phyloP scores from a whole-genome alignment of 1,284 basidiomycete species.

The Leccinum pachyderme region DNA sequence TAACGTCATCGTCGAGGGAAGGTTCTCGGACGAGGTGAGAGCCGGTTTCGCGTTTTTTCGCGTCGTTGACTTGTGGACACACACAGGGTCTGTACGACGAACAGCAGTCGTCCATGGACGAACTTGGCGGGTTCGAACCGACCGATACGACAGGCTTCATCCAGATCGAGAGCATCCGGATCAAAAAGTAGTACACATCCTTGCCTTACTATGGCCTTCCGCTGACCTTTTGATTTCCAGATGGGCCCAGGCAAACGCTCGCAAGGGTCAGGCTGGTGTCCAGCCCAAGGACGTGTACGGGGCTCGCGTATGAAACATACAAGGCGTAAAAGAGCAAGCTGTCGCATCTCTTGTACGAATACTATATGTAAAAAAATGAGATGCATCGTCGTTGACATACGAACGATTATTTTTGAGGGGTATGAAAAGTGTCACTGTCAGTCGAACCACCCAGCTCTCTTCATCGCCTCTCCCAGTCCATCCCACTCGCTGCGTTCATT shows the following conservation, averaged over 20 bases:
- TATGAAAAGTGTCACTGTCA: constrained; percentile 9
- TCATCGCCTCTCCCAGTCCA: constrained; percentile 71
- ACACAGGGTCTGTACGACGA: constrained; percentile 89
- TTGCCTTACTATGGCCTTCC: neutral
- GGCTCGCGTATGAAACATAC: constrained; percentile 16
- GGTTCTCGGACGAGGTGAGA: constrained; percentile 80
- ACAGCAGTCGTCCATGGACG: constrained; percentile 98
- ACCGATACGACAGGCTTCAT: constrained; percentile 93
- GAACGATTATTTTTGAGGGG: neutral
- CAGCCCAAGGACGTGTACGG: constrained; percentile 46
- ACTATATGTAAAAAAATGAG: neutral
- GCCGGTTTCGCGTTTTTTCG: neutral
- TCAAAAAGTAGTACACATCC: constrained; percentile 87
- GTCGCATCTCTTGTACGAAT: constrained; percentile 9
- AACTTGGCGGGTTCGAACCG: constrained; percentile 95
- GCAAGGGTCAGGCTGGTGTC: constrained; percentile 79
- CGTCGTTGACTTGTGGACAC: neutral
- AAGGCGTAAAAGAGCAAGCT: neutral
- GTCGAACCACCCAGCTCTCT: constrained; percentile 67
- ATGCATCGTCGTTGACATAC: neutral
- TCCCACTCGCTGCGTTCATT: constrained; percentile 48
- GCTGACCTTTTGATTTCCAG: constrained; percentile 36
- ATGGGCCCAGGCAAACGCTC: constrained; percentile 83
- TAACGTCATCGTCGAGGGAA: constrained; percentile 92
- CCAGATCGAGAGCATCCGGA: constrained; percentile 91